Evolutionary conservation across 1,284 basidiomycete species (phyloP).

Genomic region (Caloboletus firmus): DNA sequence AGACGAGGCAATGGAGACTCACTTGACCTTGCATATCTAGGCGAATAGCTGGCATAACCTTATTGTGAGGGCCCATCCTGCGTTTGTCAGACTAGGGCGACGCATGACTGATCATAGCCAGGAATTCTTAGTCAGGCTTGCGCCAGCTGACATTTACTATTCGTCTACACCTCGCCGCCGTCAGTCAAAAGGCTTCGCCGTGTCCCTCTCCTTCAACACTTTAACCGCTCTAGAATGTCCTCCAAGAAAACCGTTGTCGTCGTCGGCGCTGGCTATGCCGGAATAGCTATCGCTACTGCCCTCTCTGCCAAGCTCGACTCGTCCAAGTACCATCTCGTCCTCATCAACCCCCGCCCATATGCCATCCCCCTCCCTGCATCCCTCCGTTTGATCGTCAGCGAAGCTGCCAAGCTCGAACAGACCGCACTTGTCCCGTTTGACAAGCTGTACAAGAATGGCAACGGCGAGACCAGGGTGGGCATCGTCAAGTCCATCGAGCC

Average conservation of each 20-base stretch:
- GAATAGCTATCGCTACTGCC: slow-evolving; percentile 33
- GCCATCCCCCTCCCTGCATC: slow-evolving; percentile 38
- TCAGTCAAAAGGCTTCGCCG: background rate
- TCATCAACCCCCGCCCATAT: slow-evolving; percentile 43
- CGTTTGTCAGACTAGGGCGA: too few species aligned
- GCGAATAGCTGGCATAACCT: too few species aligned
- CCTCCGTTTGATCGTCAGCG: slow-evolving; percentile 43
- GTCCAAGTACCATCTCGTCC: slow-evolving; percentile 38
- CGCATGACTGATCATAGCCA: too few species aligned
- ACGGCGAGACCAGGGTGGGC: slow-evolving; percentile 47
- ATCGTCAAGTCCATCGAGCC: slow-evolving; percentile 46
- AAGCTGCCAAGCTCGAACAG: slow-evolving; percentile 41
- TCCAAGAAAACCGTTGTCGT: slow-evolving; percentile 37
- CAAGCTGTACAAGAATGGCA: slow-evolving; percentile 46
- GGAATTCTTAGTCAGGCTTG: background rate
- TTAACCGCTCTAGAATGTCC: slow-evolving; percentile 4
- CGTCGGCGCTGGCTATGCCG: slow-evolving; percentile 45
- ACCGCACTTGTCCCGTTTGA: slow-evolving; percentile 44
- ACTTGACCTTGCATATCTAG: too few species aligned
- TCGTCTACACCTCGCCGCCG: too few species aligned
- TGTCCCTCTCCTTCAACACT: background rate
- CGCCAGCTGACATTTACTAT: background rate
- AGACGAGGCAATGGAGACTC: too few species aligned
- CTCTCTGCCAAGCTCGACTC: slow-evolving; percentile 43
- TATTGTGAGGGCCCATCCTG: too few species aligned